Evolutionary conservation across 73 alveolate genomes (phyloP).

Genomic region (Effrenium voratum): DNA sequence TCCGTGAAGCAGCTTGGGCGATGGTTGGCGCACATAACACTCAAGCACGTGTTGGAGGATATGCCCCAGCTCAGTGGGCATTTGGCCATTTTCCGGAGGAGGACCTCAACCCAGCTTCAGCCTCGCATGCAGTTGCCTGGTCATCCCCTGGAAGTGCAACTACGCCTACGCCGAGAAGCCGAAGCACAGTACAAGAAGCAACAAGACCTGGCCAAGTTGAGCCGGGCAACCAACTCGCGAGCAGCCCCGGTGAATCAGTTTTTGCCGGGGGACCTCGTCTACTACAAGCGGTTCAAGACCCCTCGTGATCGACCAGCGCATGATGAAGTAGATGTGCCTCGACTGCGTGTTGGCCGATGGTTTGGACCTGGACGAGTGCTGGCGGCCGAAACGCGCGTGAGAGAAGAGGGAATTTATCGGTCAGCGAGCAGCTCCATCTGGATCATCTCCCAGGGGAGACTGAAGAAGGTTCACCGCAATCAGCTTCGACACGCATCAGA

Average conservation of each 20-base stretch:
- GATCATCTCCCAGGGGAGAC: not conserved
- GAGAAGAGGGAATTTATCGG: not conserved
- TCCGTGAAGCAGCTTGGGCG: not conserved
- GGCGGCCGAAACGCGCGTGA: not conserved
- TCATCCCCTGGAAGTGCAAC: not conserved
- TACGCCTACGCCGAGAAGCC: not conserved
- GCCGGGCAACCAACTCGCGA: not conserved
- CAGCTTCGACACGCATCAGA: not conserved
- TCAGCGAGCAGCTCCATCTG: not conserved
- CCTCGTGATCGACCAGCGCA: not conserved
- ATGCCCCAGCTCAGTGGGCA: too few relatives aligned
- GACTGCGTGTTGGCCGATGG: not conserved
- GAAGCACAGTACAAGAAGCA: not conserved
- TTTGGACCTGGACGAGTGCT: constrained; percentile 4
- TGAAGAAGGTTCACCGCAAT: not conserved
- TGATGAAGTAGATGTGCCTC: not conserved
- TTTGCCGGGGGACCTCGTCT: not conserved
- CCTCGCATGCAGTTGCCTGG: not conserved
- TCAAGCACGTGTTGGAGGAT: too few relatives aligned
- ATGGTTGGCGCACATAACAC: not conserved
- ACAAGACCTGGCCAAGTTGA: not conserved
- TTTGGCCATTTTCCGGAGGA: too few relatives aligned
- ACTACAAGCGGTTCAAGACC: not conserved
- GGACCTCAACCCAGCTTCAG: too few relatives aligned
- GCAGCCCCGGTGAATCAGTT: not conserved